phyloP scores from a whole-genome alignment of 1,284 basidiomycete species.

The Coniferiporia weirii region DNA sequence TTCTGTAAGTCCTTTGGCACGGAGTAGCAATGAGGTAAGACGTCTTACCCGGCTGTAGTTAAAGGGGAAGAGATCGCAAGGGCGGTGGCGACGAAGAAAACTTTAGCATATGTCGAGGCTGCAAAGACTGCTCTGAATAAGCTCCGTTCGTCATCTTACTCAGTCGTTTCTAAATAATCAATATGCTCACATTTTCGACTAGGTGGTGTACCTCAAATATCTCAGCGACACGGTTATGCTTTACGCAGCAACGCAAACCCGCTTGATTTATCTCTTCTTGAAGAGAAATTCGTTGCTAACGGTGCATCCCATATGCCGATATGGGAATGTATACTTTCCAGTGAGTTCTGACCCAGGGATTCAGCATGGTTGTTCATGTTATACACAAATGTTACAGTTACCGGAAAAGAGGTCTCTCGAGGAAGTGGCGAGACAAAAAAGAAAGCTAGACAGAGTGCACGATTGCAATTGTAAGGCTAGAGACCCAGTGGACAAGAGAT shows the following conservation, averaged over 20 bases:
- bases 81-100: not conserved
- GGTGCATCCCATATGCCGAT: not conserved
- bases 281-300: not conserved
- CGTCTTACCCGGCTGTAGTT: not conserved
- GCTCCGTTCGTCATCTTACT: not conserved
- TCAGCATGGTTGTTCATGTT: no score
- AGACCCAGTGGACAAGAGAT: no score
- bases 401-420: not conserved
- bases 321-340: conserved; percentile 4
- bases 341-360: not conserved
- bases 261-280: not conserved
- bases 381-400: not conserved
- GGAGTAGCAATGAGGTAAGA: not conserved
- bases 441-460: not conserved
- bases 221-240: no score
- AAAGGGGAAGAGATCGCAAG: not conserved
- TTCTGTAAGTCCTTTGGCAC: not conserved
- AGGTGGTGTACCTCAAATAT: not conserved
- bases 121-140: not conserved
- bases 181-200: not conserved
- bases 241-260: not conserved
- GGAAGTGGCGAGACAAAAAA: not conserved
- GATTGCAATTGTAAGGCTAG: not conserved
- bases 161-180: not conserved
- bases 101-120: not conserved